Conservation (phyloP, 2,329 filamentous ascomycete genomes). For the Aspergillus spinulosporus region DNA sequence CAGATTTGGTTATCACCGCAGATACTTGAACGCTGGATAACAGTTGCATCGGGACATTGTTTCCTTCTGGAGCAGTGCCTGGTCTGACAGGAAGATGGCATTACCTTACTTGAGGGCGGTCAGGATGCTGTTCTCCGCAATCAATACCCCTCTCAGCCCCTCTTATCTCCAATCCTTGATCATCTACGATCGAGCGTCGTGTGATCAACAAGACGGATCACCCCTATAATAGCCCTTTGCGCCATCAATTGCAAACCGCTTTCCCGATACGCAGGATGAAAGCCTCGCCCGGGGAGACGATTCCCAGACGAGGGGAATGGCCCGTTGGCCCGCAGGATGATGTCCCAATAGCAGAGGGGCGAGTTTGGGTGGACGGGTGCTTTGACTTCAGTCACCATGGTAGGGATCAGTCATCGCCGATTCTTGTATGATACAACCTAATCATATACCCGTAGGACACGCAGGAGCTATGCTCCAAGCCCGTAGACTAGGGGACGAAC, state of each 20-base stretch:
- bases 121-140: background rate
- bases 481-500: slow-evolving; percentile 81
- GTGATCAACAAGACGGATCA: no score
- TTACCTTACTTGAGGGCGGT: background rate
- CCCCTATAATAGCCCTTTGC: background rate
- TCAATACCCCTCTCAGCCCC: background rate
- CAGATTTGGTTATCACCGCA: no score
- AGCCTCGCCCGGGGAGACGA: slow-evolving; percentile 31
- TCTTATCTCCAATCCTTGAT: background rate
- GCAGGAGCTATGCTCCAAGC: slow-evolving; percentile 96
- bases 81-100: no score
- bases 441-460: slow-evolving; percentile 62
- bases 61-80: no score
- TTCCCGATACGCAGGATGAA: slow-evolving; percentile 14
- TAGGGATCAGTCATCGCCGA: slow-evolving; percentile 39
- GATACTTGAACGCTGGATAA: no score
- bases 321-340: slow-evolving; percentile 66
- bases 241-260: no score
- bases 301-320: slow-evolving; percentile 60
- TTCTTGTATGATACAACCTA: background rate
- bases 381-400: slow-evolving; percentile 99
- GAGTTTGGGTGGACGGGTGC: slow-evolving; percentile 98
- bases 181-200: no score
- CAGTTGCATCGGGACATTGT: no score
- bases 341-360: slow-evolving; percentile 60